phyloP scores from a whole-genome alignment of 1,284 basidiomycete species.

The Heterobasidion parviporum region DNA sequence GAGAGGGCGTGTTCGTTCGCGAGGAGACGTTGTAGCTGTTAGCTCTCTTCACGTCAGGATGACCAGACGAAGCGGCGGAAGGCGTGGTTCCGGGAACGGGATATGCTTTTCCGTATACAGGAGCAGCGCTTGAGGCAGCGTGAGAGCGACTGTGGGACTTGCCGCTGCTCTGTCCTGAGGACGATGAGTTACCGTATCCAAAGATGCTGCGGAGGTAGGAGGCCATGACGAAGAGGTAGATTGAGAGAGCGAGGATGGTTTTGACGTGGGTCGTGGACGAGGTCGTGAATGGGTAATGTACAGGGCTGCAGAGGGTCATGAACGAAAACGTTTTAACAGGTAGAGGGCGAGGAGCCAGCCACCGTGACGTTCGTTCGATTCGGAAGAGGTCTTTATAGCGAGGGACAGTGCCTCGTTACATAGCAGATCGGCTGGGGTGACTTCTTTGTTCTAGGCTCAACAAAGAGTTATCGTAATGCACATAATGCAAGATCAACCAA shows the following conservation, averaged over 20 bases:
- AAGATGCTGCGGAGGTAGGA: constrained; percentile 29
- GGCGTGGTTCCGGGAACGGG: constrained; percentile 15
- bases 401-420: neutral
- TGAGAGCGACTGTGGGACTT: constrained; percentile 20
- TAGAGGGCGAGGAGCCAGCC: neutral
- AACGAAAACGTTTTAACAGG: neutral
- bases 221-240: constrained; percentile 19
- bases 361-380: neutral
- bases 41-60: constrained; percentile 17
- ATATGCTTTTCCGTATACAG: constrained; percentile 6
- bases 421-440: constrained; percentile 1
- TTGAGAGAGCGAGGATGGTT: constrained; percentile 5
- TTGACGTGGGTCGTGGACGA: neutral
- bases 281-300: constrained; percentile 10
- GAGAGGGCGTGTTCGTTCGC: constrained; percentile 24
- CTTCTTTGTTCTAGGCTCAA: constrained; percentile 5
- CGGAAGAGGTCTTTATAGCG: constrained; percentile 5
- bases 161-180: constrained; percentile 3
- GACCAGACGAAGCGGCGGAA: constrained; percentile 13
- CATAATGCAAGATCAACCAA: constrained; percentile 1
- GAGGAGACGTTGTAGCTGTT: constrained; percentile 22
- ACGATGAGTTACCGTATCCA: constrained; percentile 16
- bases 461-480: constrained; percentile 5
- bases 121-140: constrained; percentile 14
- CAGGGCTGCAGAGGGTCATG: constrained; percentile 1